phyloP scores from a whole-genome alignment of 2,329 filamentous ascomycete genomes.

The Xylariomycetidae sp. region DNA sequence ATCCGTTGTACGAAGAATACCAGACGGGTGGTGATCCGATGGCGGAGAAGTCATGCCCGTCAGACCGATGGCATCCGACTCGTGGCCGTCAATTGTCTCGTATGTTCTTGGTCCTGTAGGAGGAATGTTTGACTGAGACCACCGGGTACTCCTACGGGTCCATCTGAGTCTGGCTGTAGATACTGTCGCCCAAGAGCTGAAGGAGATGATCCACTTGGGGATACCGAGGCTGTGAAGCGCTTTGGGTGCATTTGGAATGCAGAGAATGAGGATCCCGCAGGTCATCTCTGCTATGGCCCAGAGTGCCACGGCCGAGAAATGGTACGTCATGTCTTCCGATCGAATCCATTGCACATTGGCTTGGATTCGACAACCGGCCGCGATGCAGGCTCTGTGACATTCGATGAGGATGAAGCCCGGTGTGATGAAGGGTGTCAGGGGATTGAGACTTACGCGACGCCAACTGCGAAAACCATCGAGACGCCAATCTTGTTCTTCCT shows the following conservation, averaged over 20 bases:
- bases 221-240: constrained; percentile 1
- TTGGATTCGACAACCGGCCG: constrained; percentile 4
- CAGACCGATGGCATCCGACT: too few relatives aligned
- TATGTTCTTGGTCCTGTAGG: too few relatives aligned
- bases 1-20: too few relatives aligned
- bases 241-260: constrained; percentile 4
- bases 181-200: too few relatives aligned
- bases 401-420: neutral
- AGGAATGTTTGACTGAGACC: too few relatives aligned
- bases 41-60: too few relatives aligned
- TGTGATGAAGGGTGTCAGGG: too few relatives aligned
- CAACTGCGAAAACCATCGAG: constrained; percentile 4
- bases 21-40: too few relatives aligned
- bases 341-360: constrained; percentile 3
- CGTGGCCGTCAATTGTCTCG: too few relatives aligned
- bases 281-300: constrained; percentile 11
- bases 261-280: constrained; percentile 9
- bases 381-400: constrained; percentile 3
- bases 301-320: constrained; percentile 7
- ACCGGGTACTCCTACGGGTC: too few relatives aligned
- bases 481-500: constrained; percentile 2
- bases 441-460: constrained; percentile 4
- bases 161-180: too few relatives aligned
- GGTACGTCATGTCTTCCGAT: constrained; percentile 9
- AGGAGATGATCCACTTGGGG: neutral